Percentiles rank a stretch among this genome's conserved stretches.
phyloP scores from a whole-genome alignment of 1,139 yeast species.

The Candida mesenterica region DNA sequence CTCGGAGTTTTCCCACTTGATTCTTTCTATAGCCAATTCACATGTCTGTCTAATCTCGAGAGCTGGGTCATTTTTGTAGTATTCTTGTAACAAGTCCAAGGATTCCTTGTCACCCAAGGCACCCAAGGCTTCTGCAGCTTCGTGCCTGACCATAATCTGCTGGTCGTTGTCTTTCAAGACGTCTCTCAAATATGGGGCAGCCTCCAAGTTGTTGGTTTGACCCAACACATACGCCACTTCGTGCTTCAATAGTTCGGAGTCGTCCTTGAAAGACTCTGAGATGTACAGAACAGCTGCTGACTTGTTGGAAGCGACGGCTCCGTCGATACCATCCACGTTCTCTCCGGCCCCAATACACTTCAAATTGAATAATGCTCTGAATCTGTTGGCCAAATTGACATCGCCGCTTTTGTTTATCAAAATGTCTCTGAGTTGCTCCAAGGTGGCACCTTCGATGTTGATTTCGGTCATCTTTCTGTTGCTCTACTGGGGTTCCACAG shows the following conservation, averaged over 20 bases:
- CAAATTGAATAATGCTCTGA: slow-evolving; percentile 89
- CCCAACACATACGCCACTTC: slow-evolving; percentile 99
- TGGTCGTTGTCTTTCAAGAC: slow-evolving; percentile 67
- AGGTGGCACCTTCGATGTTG: slow-evolving; percentile 49
- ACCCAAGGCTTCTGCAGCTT: slow-evolving; percentile 98
- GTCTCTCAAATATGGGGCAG: slow-evolving; percentile 73
- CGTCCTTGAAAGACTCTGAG: slow-evolving; percentile 75
- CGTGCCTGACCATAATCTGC: slow-evolving; percentile 97
- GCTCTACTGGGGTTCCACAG: background rate
- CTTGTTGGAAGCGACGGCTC: slow-evolving; percentile 37
- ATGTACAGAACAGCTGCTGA: slow-evolving; percentile 77
- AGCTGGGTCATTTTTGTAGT: slow-evolving; percentile 69
- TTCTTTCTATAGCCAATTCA: slow-evolving; percentile 93
- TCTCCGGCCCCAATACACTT: slow-evolving; percentile 75
- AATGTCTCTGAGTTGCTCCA: slow-evolving; percentile 71
- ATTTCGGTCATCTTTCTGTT: slow-evolving; percentile 28
- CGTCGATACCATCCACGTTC: slow-evolving; percentile 12
- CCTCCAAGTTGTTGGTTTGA: slow-evolving; percentile 80
- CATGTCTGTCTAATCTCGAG: slow-evolving; percentile 95
- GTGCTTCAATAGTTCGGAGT: slow-evolving; percentile 91
- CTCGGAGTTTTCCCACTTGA: slow-evolving; percentile 84
- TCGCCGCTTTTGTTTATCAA: slow-evolving; percentile 63
- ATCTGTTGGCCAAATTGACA: slow-evolving; percentile 76
- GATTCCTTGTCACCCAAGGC: slow-evolving; percentile 86
- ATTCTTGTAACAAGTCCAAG: slow-evolving; percentile 63